phyloP scores from a whole-genome alignment of 2,329 filamentous ascomycete genomes.

The Lecanoromycetidae sp. region DNA sequence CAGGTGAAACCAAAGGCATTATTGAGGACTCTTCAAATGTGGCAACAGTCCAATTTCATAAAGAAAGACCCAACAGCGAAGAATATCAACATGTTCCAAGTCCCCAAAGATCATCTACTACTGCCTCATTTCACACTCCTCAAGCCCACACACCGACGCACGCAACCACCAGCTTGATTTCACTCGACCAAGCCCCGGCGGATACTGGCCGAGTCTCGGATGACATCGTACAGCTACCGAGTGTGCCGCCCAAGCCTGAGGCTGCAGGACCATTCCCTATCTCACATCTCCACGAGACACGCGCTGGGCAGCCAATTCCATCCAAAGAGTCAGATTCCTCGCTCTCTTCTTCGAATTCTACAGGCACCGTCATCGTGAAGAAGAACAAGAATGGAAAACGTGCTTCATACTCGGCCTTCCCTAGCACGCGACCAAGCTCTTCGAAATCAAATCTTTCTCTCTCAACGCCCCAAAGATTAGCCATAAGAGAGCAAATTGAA shows the following conservation, averaged over 20 bases:
- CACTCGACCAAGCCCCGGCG: neutral
- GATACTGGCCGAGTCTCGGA: conserved; percentile 6
- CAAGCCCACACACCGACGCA: neutral
- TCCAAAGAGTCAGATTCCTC: conserved; percentile 17
- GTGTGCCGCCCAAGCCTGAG: conserved; percentile 2
- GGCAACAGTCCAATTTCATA: neutral
- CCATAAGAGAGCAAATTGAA: neutral
- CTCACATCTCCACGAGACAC: neutral
- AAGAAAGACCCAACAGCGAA: neutral
- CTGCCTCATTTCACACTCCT: neutral
- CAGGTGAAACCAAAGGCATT: neutral
- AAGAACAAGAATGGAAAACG: conserved; percentile 13
- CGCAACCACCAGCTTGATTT: conserved; percentile 3
- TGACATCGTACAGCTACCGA: conserved; percentile 16
- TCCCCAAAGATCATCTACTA: neutral
- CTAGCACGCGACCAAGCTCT: conserved; percentile 12
- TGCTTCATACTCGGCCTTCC: conserved; percentile 18
- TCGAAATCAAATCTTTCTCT: conserved; percentile 15
- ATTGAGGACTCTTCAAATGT: neutral
- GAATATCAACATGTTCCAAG: neutral
- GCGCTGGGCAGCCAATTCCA: conserved; percentile 6
- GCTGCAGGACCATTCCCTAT: neutral
- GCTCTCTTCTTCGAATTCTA: conserved; percentile 17
- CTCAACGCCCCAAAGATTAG: conserved; percentile 8
- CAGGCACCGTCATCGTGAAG: conserved; percentile 16